Base-by-base conservation (phyloP, 129 eudicot species). In the Tagetes patula region DNA sequence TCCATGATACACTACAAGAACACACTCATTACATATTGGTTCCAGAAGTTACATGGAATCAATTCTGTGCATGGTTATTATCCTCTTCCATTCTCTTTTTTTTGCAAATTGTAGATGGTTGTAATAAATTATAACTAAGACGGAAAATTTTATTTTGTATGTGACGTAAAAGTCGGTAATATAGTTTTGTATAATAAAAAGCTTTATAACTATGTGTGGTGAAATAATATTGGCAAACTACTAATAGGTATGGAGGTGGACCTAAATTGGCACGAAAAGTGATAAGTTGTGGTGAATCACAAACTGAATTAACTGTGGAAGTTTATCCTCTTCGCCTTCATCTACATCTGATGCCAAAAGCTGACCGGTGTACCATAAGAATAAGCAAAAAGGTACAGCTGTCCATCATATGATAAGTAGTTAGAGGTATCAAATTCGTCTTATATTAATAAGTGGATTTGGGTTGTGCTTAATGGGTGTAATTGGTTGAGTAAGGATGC, bases 181-280 rank as follows among this genome's bases (percentile, higher is more conserved):
- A 41, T 55, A 56, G 42, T 71, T 71, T 3, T 43, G 31, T 38
- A 8, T 52, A 70, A 52, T 70, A 33, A 38, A 70, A 37, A 37
- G 36, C 2, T 70, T 70, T 50, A 50, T 50, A 50, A 36, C 20
- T 38, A 14, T 50, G 32, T 68, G 8, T 36, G 81, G 62, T 69
- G 45, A 48, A 67, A 67, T 30, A 70, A 14, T 61, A 61, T 36
- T 65, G 52, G 65, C 45, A 67, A 20, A 73, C 30, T 40, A 73
- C 46, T 67, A 48, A 74, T 79, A 93, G 98, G 98, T 93, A 93
- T 84, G 98, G 96, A 71, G 98, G 98, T 65, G 98, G 98, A n/a
- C 98, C 98, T 68, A 82, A 87, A 69, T 71, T 93, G 96, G 88
- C 95, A 27, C 88, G 98, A 6, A 87, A 84, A 79, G 98, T 89